Conservation (phyloP, 345 rosid species). For the Salix dunnii region DNA sequence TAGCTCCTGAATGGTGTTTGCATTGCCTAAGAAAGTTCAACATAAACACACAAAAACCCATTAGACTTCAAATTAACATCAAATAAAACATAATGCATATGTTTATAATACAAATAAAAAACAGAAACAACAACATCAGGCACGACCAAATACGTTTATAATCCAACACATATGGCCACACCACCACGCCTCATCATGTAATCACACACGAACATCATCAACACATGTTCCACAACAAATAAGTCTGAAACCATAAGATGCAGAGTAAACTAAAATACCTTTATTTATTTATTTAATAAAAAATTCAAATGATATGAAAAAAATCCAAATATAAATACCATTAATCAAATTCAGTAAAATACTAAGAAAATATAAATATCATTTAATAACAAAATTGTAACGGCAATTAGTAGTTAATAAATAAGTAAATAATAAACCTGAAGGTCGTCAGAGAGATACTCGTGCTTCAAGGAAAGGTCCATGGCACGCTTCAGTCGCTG, state of each 20-base stretch:
- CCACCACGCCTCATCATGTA: not conserved
- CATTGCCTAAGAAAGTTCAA: conserved; percentile 43
- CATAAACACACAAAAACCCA: not conserved
- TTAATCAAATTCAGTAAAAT: not conserved
- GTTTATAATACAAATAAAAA: not conserved
- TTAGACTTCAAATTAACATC: not conserved
- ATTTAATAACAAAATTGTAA: not conserved
- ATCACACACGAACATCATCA: not conserved
- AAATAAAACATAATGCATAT: not conserved
- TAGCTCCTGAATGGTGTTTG: conserved; percentile 93
- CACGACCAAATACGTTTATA: not conserved
- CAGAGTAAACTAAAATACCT: not conserved
- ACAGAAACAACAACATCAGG: not conserved
- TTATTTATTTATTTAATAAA: too few relatives aligned
- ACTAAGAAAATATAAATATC: not conserved
- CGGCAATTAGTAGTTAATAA: not conserved
- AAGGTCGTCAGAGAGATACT: conserved; percentile 72
- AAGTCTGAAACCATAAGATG: not conserved
- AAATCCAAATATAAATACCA: too few relatives aligned
- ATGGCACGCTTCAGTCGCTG: conserved; percentile 98
- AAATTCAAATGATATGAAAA: too few relatives aligned
- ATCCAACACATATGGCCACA: not conserved
- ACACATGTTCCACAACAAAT: not conserved
- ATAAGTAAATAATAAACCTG: conserved; percentile 42
- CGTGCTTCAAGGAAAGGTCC: conserved; percentile 98